These are phyloP conservation scores for Pichia scutulata DNA, from an alignment of 805 yeast species.

Conservation along the genomic window DNA sequence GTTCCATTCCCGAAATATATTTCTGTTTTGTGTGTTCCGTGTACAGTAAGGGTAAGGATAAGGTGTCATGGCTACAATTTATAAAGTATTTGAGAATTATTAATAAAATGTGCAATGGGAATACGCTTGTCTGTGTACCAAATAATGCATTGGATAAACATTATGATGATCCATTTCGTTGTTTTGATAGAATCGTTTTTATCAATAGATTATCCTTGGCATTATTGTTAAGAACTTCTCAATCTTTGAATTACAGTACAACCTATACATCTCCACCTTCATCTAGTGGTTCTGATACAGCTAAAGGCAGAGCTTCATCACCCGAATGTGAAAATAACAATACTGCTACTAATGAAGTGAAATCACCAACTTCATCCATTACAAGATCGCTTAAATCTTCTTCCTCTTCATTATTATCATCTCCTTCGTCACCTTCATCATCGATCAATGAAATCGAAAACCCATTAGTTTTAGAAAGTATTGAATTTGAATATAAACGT, in stretches of 20 bases:
- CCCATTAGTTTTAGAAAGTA: background rate
- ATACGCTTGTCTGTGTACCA: slow-evolving; percentile 22
- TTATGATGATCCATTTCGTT: slow-evolving; percentile 25
- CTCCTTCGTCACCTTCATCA: background rate
- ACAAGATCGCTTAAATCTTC: background rate
- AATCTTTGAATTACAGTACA: slow-evolving; percentile 1
- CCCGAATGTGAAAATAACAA: background rate
- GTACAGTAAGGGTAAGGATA: slow-evolving; percentile 27
- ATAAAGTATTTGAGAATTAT: slow-evolving; percentile 21
- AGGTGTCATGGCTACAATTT: slow-evolving; percentile 29
- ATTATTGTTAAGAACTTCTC: slow-evolving; percentile 16
- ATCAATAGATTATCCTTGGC: slow-evolving; percentile 24
- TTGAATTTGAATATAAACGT: background rate
- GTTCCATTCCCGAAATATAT: slow-evolving; percentile 25
- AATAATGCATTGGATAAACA: slow-evolving; percentile 15
- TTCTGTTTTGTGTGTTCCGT: slow-evolving; percentile 26
- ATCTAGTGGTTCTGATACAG: background rate
- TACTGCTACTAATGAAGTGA: background rate
- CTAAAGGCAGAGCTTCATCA: background rate
- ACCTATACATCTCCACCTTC: background rate
- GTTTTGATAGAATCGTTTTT: slow-evolving; percentile 18
- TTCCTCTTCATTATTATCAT: background rate
- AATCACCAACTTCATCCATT: background rate
- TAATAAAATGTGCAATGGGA: slow-evolving; percentile 16
- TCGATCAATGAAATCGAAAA: background rate